These are phyloP conservation scores for Amanita rimosa DNA, from an alignment of 768 basidiomycete species.

Conservation along the genomic window DNA sequence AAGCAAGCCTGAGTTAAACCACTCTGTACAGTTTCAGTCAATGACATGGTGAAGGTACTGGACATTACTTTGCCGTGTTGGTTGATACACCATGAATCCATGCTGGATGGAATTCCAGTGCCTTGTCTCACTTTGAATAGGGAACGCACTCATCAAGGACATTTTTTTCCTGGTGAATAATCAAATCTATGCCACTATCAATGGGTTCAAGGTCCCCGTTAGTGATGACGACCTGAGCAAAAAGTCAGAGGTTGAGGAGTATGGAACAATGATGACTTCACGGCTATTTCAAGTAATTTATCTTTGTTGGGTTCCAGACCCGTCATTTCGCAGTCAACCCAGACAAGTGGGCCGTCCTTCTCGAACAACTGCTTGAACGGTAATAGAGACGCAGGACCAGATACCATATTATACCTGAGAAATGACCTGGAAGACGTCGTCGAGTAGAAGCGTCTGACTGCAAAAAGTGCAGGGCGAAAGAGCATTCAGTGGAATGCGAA, in stretches of 20 bases:
- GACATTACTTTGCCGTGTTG: slow-evolving; percentile 63
- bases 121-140: background rate
- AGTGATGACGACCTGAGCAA: slow-evolving; percentile 67
- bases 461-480: background rate
- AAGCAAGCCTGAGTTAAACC: slow-evolving; percentile 78
- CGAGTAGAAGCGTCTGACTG: background rate
- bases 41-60: background rate
- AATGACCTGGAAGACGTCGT: background rate
- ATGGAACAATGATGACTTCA: slow-evolving; percentile 15
- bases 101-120: slow-evolving; percentile 29
- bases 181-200: slow-evolving; percentile 69
- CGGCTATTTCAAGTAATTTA: slow-evolving; percentile 74
- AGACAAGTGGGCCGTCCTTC: slow-evolving; percentile 58
- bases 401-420: background rate
- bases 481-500: too few species aligned
- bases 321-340: slow-evolving; percentile 89
- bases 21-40: slow-evolving; percentile 32
- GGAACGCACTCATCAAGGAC: slow-evolving; percentile 52
- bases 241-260: background rate
- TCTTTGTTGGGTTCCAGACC: slow-evolving; percentile 59
- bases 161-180: slow-evolving; percentile 63
- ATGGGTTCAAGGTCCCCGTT: slow-evolving; percentile 73
- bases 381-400: background rate
- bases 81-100: slow-evolving; percentile 80
- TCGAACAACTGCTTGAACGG: slow-evolving; percentile 25